phyloP scores from a whole-genome alignment of 768 basidiomycete genomes.

The Tulasnella sp. region DNA sequence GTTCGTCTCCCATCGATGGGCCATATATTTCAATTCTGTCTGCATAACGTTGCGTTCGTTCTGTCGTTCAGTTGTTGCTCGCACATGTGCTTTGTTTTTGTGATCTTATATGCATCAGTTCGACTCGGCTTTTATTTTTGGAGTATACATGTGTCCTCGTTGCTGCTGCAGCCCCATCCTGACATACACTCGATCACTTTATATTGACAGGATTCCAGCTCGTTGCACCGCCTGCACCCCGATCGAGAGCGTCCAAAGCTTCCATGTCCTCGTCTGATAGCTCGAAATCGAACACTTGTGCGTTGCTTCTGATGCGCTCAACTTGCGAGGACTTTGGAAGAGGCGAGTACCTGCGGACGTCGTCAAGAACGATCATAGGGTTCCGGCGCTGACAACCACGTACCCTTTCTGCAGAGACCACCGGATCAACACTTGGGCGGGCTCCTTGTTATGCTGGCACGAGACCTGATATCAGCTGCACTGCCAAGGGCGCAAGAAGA shows the following conservation, averaged over 20 bases:
- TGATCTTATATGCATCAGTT: too few species aligned
- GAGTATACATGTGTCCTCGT: too few species aligned
- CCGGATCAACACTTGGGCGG: constrained; percentile 45
- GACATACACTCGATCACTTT: too few species aligned
- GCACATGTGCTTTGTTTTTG: too few species aligned
- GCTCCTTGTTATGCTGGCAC: constrained; percentile 33
- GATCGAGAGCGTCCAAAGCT: constrained; percentile 23
- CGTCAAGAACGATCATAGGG: constrained; percentile 15
- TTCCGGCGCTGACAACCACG: neutral
- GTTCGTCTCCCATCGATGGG: too few species aligned
- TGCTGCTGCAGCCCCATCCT: too few species aligned
- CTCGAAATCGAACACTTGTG: constrained; percentile 34
- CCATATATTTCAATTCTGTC: too few species aligned
- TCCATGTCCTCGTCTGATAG: constrained; percentile 33
- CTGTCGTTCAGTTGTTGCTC: too few species aligned
- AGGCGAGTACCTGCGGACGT: constrained; percentile 27
- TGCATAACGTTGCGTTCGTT: too few species aligned
- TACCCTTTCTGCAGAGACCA: constrained; percentile 63
- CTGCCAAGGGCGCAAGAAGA: constrained; percentile 31
- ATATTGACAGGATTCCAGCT: constrained; percentile 6
- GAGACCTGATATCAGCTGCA: constrained; percentile 30
- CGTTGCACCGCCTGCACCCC: constrained; percentile 14
- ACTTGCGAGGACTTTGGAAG: constrained; percentile 36
- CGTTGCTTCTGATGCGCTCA: constrained; percentile 32
- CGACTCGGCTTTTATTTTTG: too few species aligned